These are phyloP conservation scores for Globomyces pollinis-pini DNA, from an alignment of 192 early-diverging fungal species.

Conservation along the genomic window DNA sequence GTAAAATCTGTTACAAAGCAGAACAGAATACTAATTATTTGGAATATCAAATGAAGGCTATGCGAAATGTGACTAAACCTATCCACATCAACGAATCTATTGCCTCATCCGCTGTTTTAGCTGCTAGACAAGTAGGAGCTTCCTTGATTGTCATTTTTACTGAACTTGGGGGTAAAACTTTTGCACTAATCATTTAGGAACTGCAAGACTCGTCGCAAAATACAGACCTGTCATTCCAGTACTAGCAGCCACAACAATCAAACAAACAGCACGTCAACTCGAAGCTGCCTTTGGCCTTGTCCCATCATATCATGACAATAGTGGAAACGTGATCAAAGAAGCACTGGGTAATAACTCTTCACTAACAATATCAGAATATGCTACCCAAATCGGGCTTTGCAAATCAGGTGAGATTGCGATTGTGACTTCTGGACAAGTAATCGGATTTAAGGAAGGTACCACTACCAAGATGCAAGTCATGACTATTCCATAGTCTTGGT, in stretches of 20 bases:
- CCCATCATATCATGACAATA: slow-evolving; percentile 39
- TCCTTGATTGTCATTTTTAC: slow-evolving; percentile 47
- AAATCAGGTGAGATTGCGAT: slow-evolving; percentile 52
- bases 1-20: slow-evolving; percentile 41
- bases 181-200: slow-evolving; percentile 45
- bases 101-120: slow-evolving; percentile 45
- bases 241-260: slow-evolving; percentile 41
- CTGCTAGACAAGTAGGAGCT: slow-evolving; percentile 45
- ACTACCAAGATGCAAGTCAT: slow-evolving; percentile 46
- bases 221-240: slow-evolving; percentile 51
- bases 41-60: slow-evolving; percentile 50
- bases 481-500: slow-evolving; percentile 20
- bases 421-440: slow-evolving; percentile 44
- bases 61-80: slow-evolving; percentile 47
- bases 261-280: slow-evolving; percentile 46
- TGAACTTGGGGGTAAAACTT: slow-evolving; percentile 38
- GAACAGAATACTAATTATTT: slow-evolving; percentile 54
- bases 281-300: slow-evolving; percentile 44
- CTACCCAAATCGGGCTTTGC: slow-evolving; percentile 39
- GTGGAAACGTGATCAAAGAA: slow-evolving; percentile 26
- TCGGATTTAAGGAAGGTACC: slow-evolving; percentile 43
- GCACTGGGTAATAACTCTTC: slow-evolving; percentile 23
- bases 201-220: slow-evolving; percentile 48
- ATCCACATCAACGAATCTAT: slow-evolving; percentile 50
- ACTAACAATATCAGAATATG: slow-evolving; percentile 30